Evolutionary conservation across 768 basidiomycete genomes (phyloP), one percentile per base, ranked within the genome.

Genomic region (Macrolepiota albuminosa): DNA sequence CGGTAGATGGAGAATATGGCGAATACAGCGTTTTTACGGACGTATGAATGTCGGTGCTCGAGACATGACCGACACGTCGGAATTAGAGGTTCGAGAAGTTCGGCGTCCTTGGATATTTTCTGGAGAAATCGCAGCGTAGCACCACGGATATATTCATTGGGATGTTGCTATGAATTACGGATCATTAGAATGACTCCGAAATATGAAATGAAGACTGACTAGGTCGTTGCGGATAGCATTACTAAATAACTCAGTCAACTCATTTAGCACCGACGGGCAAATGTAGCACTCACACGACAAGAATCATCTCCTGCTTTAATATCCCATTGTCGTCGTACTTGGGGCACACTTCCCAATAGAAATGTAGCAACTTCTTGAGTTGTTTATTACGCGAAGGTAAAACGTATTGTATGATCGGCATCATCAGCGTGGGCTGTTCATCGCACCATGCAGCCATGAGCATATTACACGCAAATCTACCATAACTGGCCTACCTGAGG

Each of bases 221-320:
- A 98, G 84, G 78, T 99, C 96, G 73, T 98, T 97, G 62, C 95
- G 91, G 71, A 98, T 94, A 54, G 97, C 95, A 70, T 98, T 98
- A 64, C 94, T 95, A 16, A 36, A 39, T 40, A 40, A 46, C 54
- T 18, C 52, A 21, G n/a, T 39, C 64, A 58, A 48, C 31, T 36
- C 36, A 40, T 24, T 49, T 18, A 54, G 36, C 45, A 57, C 24
- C 45, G 34, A 4, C 11, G 47, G 48, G 49, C 7, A 14, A 43
- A 55, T 2, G 21, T 54, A 18, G 85, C 93, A 71, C 55, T 47
- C 73, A 95, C 93, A 95, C 95, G 36, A 98, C 96, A 55, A 98
- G 84, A 70, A 98, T 98, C 96, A 98, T 98, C 78, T 99, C 96
- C 76, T 98, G 97, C 82, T 96, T 98, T 65, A 98, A 76, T 76